phyloP scores from a whole-genome alignment of 345 rosid genomes.

The Clausena lansium region DNA sequence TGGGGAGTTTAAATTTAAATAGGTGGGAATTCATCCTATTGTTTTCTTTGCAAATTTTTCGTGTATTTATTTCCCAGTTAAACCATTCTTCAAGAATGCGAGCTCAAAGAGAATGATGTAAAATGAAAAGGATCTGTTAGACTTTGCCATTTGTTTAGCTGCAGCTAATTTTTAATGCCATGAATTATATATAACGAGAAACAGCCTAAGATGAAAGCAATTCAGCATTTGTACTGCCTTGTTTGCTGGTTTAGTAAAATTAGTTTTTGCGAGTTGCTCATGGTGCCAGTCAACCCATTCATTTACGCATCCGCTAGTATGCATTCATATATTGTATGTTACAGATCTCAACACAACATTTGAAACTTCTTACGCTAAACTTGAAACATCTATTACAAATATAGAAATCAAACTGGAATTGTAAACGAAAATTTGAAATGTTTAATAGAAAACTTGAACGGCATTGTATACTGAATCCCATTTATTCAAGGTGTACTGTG shows the following conservation, averaged over 20 bases:
- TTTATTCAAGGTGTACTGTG: background rate
- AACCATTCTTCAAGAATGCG: slow-evolving; percentile 11
- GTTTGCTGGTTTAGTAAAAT: background rate
- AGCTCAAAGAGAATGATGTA: slow-evolving; percentile 2
- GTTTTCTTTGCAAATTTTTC: background rate
- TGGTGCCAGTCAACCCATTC: background rate
- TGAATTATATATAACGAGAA: slow-evolving; percentile 13
- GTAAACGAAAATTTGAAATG: background rate
- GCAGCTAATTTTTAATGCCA: slow-evolving; percentile 17
- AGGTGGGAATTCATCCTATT: background rate
- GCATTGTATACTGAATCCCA: background rate
- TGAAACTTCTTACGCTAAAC: background rate
- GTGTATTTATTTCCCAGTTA: slow-evolving; percentile 10
- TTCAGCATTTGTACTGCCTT: background rate
- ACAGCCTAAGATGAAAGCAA: background rate
- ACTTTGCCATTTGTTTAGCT: slow-evolving; percentile 9
- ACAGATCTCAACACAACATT: background rate
- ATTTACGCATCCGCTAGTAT: background rate
- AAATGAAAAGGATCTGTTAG: slow-evolving; percentile 16
- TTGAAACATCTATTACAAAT: background rate
- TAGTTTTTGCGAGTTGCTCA: background rate
- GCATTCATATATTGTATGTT: too few relatives aligned
- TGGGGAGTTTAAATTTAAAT: slow-evolving; percentile 4
- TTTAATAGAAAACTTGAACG: too few relatives aligned
- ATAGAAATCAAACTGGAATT: background rate